Percentiles rank a stretch among this genome's conserved stretches.
Conservation (phyloP, 768 basidiomycete species). For the Tephrocybe rancida region DNA sequence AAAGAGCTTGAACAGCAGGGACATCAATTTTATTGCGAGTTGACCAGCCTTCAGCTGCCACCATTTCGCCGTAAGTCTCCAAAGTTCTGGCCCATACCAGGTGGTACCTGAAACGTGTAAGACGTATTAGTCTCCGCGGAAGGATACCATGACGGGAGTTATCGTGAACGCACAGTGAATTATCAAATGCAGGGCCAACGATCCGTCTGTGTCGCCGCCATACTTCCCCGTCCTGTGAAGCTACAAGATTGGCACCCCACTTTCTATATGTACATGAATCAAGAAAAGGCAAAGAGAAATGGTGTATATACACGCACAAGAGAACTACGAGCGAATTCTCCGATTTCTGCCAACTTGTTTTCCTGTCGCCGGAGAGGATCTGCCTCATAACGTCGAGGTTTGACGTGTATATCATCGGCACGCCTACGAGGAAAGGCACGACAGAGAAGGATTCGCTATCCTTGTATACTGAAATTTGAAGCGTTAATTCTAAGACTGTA, state of each 20-base stretch:
- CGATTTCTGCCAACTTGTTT: slow-evolving; percentile 39
- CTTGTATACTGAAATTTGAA: slow-evolving; percentile 30
- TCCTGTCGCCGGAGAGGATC: slow-evolving; percentile 37
- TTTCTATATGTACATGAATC: slow-evolving; percentile 28
- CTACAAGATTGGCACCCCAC: slow-evolving; percentile 45
- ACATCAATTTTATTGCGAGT: slow-evolving; percentile 13
- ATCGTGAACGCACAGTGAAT: slow-evolving; percentile 30
- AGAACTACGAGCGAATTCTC: slow-evolving; percentile 1
- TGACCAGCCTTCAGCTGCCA: slow-evolving; percentile 25
- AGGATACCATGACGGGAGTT: neutral
- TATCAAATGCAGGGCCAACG: slow-evolving; percentile 41
- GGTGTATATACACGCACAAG: slow-evolving; percentile 3
- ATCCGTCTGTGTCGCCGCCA: slow-evolving; percentile 45
- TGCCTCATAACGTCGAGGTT: slow-evolving; percentile 51
- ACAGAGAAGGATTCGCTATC: slow-evolving; percentile 40
- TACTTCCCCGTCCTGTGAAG: slow-evolving; percentile 34
- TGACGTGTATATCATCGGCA: slow-evolving; percentile 38
- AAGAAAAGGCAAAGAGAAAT: neutral
- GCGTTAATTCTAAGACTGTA: neutral
- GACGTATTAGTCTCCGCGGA: neutral
- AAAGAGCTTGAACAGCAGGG: slow-evolving; percentile 2
- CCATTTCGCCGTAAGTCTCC: slow-evolving; percentile 30
- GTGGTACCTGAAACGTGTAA: slow-evolving; percentile 21
- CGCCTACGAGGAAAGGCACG: slow-evolving; percentile 37
- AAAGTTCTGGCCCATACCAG: slow-evolving; percentile 33